Base-by-base conservation (phyloP, 225 moss, liverwort and hornwort genomes). In the Sphagnum tenellum region DNA sequence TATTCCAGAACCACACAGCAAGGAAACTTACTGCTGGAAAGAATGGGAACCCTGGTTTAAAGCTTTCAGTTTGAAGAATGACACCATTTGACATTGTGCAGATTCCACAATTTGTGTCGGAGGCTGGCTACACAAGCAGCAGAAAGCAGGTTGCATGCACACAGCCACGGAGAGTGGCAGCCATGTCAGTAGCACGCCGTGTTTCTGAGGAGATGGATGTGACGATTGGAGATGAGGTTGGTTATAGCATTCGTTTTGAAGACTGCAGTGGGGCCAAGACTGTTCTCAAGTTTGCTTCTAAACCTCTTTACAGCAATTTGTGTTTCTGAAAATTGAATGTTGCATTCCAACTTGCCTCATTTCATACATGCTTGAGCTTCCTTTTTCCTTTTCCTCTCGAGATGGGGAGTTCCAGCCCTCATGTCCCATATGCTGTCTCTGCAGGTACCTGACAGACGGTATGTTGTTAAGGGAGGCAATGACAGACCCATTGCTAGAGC, bases 171-270 rank as follows among this genome's bases (percentile, higher is more conserved):
- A 85, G 96, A 71, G 96, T 98, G 51, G 96, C 96, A 65, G 96
- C 96, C 44, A 98, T 98, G 96, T 98, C 96, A 12, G 96, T 98
- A 50, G 92, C 96, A 47, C 89, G 96, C 58, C 96, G 96, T 79
- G 96, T 98, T 49, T 90, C 96, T 13, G 96, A 98, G 48, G 96
- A 98, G 74, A 83, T 98, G 93, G 96, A 98, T 66, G 96, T 98
- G 12, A 89, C 87, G 4, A 98, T 98, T 69, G 96, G 96, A 75
- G 96, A 98, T 69, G 96, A 98, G 69, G 96, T 98, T 48, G 96
- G 96, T 60, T 98, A 90, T 60, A 98, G 96, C 73, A 98, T 98
- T 71, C 96, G 96, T 8, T 98, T 98, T 47, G 96, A 98, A 69
- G 96, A 98, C 66, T 98, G 96, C 86, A 98, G 96, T 64, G 93